Base-by-base conservation (phyloP, 2,329 filamentous ascomycete genomes). In the Alternaria infectoria region DNA sequence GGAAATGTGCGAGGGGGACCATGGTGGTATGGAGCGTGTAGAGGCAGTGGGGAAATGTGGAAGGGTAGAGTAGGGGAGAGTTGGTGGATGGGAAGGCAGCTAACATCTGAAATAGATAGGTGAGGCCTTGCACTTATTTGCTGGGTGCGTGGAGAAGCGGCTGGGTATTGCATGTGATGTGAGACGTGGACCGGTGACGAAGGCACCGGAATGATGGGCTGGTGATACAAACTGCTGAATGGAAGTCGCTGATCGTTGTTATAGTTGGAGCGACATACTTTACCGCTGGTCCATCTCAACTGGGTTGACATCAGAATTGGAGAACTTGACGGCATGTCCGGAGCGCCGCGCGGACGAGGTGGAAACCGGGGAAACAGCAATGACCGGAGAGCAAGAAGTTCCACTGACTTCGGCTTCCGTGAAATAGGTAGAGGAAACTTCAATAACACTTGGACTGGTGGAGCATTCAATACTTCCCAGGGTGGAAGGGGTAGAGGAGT, bases 201-300 rank as follows among this genome's bases (percentile, higher is more conserved):
- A 51, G 9, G 36, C 36, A 40, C 15, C n/a, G 15, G 36, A 40
- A 17, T 6, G 0, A 0, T 10, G 2, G 5, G 3, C 2, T 9
- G 44, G 3, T 0, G 7, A 7, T 5, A 23, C 44, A 46, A 46
- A 46, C 19, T 46, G 21, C 8, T 15, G 44, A 5, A 3, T 1
- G n/a, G 9, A 40, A 36, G 32, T n/a, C n/a, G n/a, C n/a, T n/a
- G n/a, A n/a, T n/a, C n/a, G n/a, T n/a, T n/a, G n/a, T n/a, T n/a
- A n/a, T n/a, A n/a, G n/a, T n/a, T n/a, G 3, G 2, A 40, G 36
- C n/a, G 2, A 1, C n/a, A 40, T 10, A 6, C 36, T 10, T 5
- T 40, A 5, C 4, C 2, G 36, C 15, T 40, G 15, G 1, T 40
- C 15, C 2, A 10, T 10, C 36, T 40, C 36, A 40, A 40, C 36